Evolutionary conservation across 106 monocot species (phyloP).

Genomic region (Apostasia ramifera): DNA sequence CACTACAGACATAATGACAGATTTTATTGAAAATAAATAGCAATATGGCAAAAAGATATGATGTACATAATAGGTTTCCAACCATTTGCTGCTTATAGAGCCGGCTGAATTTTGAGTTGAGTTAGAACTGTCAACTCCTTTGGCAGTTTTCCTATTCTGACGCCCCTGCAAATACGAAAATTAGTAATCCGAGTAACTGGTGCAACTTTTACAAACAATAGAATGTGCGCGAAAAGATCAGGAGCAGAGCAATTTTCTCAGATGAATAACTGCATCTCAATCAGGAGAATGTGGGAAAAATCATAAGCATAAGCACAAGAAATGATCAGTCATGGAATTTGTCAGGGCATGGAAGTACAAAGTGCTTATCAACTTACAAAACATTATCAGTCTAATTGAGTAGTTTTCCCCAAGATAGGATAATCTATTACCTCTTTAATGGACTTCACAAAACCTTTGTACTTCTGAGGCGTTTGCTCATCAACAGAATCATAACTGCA

Average conservation of each 20-base stretch:
- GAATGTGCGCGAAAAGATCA: background rate
- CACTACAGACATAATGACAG: slow-evolving; percentile 12
- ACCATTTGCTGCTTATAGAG: slow-evolving; percentile 15
- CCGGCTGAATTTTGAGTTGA: slow-evolving; percentile 2
- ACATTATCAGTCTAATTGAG: background rate
- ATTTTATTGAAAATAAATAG: background rate
- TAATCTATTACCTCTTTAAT: slow-evolving; percentile 52
- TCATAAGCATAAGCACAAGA: too few species aligned
- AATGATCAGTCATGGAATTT: too few species aligned
- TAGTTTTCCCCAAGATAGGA: background rate
- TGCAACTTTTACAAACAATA: background rate
- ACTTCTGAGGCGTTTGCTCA: slow-evolving; percentile 39
- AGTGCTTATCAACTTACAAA: background rate
- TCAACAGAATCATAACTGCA: slow-evolving; percentile 64
- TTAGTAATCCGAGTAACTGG: background rate
- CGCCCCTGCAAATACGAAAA: slow-evolving; percentile 24
- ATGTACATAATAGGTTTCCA: background rate
- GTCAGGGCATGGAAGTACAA: background rate
- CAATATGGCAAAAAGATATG: background rate
- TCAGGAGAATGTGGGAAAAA: too few species aligned
- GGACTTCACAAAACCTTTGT: slow-evolving; percentile 54
- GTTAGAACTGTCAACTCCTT: slow-evolving; percentile 4
- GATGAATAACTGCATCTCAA: background rate
- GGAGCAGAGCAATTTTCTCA: too few species aligned
- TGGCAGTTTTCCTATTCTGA: slow-evolving; percentile 17